A percentile compares a stretch with the other conserved stretches of the same genome.
These are phyloP conservation scores for Fomes fomentarius DNA, from an alignment of 1,284 basidiomycete genomes.

Conservation along the genomic window DNA sequence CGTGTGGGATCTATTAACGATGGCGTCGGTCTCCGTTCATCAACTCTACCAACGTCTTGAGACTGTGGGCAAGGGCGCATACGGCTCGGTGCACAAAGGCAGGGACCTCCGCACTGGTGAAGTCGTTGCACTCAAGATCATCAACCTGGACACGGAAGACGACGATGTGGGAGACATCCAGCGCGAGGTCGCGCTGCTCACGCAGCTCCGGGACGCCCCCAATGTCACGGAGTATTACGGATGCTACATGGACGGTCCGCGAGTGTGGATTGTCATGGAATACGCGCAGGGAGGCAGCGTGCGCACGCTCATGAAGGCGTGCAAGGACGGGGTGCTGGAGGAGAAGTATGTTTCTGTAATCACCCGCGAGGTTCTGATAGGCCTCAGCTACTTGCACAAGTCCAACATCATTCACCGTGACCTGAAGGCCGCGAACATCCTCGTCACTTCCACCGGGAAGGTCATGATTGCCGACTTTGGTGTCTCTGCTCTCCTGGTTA, in stretches of 20 bases:
- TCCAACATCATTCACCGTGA: slow-evolving; percentile 96
- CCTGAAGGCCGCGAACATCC: slow-evolving; percentile 95
- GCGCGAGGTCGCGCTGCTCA: slow-evolving; percentile 91
- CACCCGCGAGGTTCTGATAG: slow-evolving; percentile 87
- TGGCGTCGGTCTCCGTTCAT: slow-evolving; percentile 38
- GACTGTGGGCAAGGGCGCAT: slow-evolving; percentile 88
- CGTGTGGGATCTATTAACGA: slow-evolving; percentile 9
- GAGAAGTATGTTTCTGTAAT: slow-evolving; percentile 92
- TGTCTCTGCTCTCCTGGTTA: slow-evolving; percentile 91
- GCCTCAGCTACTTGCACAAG: slow-evolving; percentile 88
- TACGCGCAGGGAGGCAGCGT: slow-evolving; percentile 96
- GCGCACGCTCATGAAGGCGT: slow-evolving; percentile 85
- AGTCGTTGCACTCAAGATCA: slow-evolving; percentile 95
- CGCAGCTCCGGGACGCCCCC: slow-evolving; percentile 84
- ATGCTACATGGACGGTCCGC: slow-evolving; percentile 92
- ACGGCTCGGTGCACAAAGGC: slow-evolving; percentile 96
- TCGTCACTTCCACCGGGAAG: slow-evolving; percentile 85
- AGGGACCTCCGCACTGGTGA: slow-evolving; percentile 83
- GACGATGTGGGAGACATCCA: slow-evolving; percentile 98
- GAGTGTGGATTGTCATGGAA: slow-evolving; percentile 99
- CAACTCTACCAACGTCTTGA: slow-evolving; percentile 58
- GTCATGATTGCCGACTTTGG: slow-evolving; percentile 97
- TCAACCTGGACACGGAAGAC: slow-evolving; percentile 96
- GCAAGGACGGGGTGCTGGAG: slow-evolving; percentile 82
- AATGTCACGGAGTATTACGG: slow-evolving; percentile 98